Conservation (phyloP, 176 grass and related monocot genomes). For the Aegilops sharonensis region DNA sequence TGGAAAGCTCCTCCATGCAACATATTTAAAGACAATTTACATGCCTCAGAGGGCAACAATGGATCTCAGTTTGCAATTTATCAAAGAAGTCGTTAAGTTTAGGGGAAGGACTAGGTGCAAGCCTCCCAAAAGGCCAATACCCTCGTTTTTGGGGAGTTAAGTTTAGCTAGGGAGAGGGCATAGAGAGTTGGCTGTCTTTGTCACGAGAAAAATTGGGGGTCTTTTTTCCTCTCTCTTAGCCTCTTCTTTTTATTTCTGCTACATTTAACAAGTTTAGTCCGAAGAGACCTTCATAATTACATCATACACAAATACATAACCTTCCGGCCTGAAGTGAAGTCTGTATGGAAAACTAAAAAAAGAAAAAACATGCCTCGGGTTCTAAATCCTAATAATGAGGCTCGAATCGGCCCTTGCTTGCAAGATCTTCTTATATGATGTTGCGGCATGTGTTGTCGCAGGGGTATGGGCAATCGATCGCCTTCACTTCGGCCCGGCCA, state of each 20-base stretch:
- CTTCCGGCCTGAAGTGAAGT: not conserved
- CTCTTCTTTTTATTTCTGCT: not conserved
- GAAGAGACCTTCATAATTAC: not conserved
- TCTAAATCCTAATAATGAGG: not conserved
- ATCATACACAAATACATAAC: not conserved
- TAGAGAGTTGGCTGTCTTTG: too few species aligned
- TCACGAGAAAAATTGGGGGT: not conserved
- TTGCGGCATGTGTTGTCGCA: constrained; percentile 73
- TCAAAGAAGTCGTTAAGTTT: too few species aligned
- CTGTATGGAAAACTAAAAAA: not conserved
- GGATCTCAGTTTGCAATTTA: too few species aligned
- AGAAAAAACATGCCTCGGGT: not conserved
- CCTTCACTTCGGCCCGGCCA: constrained; percentile 61
- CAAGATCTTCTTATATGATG: constrained; percentile 32
- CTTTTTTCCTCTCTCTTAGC: not conserved
- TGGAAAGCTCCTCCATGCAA: not conserved
- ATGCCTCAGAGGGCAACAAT: too few species aligned
- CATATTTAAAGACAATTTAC: not conserved
- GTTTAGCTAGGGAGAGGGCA: too few species aligned
- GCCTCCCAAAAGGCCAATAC: too few species aligned
- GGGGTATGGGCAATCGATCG: constrained; percentile 76
- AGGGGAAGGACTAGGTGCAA: too few species aligned
- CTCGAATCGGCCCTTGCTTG: not conserved
- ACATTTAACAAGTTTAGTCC: not conserved
- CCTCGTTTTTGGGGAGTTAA: too few species aligned